Evolutionary conservation across 2,329 filamentous ascomycete genomes (phyloP), one percentile per base, ranked within the genome.

Genomic region (Mollisiaceae sp.): DNA sequence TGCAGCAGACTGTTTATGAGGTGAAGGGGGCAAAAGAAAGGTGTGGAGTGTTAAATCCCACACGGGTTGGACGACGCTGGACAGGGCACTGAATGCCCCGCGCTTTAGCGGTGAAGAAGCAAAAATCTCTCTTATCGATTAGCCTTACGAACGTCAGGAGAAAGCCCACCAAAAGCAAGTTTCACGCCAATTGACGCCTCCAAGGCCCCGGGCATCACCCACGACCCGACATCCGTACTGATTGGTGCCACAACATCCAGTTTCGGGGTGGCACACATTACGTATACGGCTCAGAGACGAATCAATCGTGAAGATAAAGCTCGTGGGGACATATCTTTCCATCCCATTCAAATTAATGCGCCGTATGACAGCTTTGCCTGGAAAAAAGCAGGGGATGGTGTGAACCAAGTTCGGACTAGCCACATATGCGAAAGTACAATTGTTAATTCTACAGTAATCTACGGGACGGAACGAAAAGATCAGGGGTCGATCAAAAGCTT

Each of bases 371-470:
- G n/a, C 18, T 41, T 41, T 22, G 8, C 12, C 4, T 50, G 45
- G 45, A n/a, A n/a, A 18, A n/a, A 43, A 43, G 41, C n/a, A 50
- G n/a, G 8, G 45, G 45, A 54, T 2, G 22, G 45, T 5, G 20
- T 50, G 22, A 20, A 24, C 24, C 50, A 54, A 15, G 50, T 54
- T 54, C 32, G 24, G 50, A 32, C 50, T 54, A 54, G 50, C 50
- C 32, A 32, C 50, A n/a, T 18, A 54, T 54, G 24, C 24, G 15
- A 27, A 54, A 27, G 50, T 54, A 35, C 50, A 56, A 58, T 58
- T 66, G 58, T 65, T 71, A 69, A 66, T 72, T 73, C 64, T 74
- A 74, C 72, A 72, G 60, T 65, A 47, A 65, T 72, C 67, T 71
- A 71, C 67, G 62, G 52, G 43, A 68, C 39, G 39, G 52, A 50